Conservation (phyloP, 2,329 filamentous ascomycete genomes). For the Ophiostoma pallidulum region DNA sequence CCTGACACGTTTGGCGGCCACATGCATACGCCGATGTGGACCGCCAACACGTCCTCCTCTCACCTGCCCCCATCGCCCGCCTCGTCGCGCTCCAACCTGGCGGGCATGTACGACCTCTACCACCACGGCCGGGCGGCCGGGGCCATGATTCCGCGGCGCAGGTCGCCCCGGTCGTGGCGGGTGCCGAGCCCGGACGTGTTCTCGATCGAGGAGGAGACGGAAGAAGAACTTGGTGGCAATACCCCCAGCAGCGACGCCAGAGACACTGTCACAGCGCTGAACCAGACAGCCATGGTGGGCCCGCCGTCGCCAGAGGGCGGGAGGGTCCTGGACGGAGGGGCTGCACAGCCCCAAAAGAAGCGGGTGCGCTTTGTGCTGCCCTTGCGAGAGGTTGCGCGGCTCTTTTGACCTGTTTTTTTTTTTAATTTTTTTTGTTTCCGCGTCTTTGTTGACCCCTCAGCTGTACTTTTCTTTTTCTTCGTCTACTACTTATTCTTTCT, state of each 20-base stretch:
- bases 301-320: not conserved
- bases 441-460: not conserved
- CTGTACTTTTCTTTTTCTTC: too few relatives aligned
- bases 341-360: conserved; percentile 44
- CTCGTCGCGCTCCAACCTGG: not conserved
- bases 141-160: conserved; percentile 17
- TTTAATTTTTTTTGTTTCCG: not conserved
- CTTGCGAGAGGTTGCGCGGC: conserved; percentile 1
- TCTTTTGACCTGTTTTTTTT: not conserved
- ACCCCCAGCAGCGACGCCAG: too few relatives aligned
- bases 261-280: too few relatives aligned
- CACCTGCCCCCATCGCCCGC: not conserved
- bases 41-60: not conserved
- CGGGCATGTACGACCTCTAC: not conserved
- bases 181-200: conserved; percentile 51
- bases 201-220: conserved; percentile 50
- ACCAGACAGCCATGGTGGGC: not conserved
- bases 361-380: conserved; percentile 16
- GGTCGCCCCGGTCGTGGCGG: conserved; percentile 42
- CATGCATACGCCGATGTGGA: too few relatives aligned
- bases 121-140: not conserved
- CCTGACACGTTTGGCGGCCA: conserved; percentile 33
- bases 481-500: too few relatives aligned
- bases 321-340: conserved; percentile 25
- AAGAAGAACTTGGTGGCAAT: conserved; percentile 34